These are phyloP conservation scores for Helichrysum umbraculigerum DNA, from an alignment of 129 eudicot genomes.

Conservation along the genomic window DNA sequence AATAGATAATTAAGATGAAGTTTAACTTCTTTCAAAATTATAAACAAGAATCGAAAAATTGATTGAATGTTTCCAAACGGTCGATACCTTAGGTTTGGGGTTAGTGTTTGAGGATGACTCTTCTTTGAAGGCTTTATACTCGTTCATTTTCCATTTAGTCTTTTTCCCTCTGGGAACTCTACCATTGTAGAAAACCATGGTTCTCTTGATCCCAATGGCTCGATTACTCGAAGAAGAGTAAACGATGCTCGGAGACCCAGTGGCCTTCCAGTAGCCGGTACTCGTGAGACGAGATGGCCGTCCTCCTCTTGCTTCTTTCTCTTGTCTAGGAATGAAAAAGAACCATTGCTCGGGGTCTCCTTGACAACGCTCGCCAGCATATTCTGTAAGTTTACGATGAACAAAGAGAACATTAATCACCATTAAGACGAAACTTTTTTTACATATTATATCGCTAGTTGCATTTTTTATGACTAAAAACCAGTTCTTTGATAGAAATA, in stretches of 20 bases:
- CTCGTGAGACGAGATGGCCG: constrained; percentile 56
- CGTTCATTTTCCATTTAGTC: constrained; percentile 78
- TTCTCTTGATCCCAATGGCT: constrained; percentile 56
- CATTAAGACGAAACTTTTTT: neutral
- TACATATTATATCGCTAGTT: neutral
- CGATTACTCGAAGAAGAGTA: constrained; percentile 49
- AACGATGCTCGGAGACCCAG: constrained; percentile 57
- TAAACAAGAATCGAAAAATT: neutral
- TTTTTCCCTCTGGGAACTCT: constrained; percentile 59
- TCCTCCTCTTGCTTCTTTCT: constrained; percentile 64
- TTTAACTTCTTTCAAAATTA: neutral
- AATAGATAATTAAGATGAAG: no score
- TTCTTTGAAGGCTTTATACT: constrained; percentile 47
- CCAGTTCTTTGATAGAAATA: neutral
- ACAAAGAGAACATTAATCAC: neutral
- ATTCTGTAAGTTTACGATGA: constrained; percentile 24
- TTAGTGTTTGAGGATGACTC: constrained; percentile 33
- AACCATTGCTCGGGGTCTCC: constrained; percentile 70
- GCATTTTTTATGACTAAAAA: neutral
- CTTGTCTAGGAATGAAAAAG: constrained; percentile 59
- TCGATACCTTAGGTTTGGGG: constrained; percentile 35
- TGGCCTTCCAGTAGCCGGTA: constrained; percentile 70
- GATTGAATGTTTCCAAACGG: neutral
- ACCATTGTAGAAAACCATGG: constrained; percentile 69
- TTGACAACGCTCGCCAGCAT: constrained; percentile 51